Percentiles rank a stretch among this genome's conserved stretches.
phyloP scores from a whole-genome alignment of 164 flowering plant species.

The Magnolia officinalis region DNA sequence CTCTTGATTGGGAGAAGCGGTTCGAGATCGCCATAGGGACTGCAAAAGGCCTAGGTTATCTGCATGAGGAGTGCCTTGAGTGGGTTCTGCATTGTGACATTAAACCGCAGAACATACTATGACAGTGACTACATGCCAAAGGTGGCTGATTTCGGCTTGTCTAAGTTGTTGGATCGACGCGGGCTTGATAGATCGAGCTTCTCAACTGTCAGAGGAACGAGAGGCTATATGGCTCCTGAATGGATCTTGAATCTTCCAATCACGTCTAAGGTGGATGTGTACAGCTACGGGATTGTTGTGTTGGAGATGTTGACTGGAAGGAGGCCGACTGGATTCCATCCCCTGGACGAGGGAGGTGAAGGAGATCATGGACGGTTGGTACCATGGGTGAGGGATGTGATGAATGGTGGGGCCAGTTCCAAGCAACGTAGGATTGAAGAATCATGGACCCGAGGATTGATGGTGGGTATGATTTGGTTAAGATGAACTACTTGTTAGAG shows the following conservation, averaged over 20 bases:
- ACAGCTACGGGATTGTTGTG: slow-evolving; percentile 41
- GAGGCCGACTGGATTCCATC: slow-evolving; percentile 1
- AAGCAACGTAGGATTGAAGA: neutral
- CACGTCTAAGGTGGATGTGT: slow-evolving; percentile 41
- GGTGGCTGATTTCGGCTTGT: slow-evolving; percentile 39
- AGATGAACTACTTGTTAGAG: neutral
- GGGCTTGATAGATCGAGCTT: slow-evolving; percentile 12
- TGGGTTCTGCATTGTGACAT: slow-evolving; percentile 42
- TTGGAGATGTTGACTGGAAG: slow-evolving; percentile 25
- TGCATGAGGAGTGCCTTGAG: slow-evolving; percentile 42
- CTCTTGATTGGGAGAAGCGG: slow-evolving; percentile 23
- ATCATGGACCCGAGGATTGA: neutral
- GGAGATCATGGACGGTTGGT: neutral
- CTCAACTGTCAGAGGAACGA: slow-evolving; percentile 35
- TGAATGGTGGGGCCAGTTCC: neutral
- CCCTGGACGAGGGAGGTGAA: neutral
- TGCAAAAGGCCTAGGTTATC: slow-evolving; percentile 35
- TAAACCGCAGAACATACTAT: slow-evolving; percentile 37
- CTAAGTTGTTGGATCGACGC: slow-evolving; percentile 22
- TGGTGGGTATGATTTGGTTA: neutral
- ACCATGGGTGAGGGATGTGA: neutral
- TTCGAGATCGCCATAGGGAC: slow-evolving; percentile 26
- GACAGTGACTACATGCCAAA: slow-evolving; percentile 28
- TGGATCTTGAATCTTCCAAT: slow-evolving; percentile 34
- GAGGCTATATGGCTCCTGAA: slow-evolving; percentile 50